A percentile compares a stretch with the other conserved stretches of the same genome.
Evolutionary conservation across 305 asterid genomes (phyloP).

Genomic region (Caryopteris hybrid): DNA sequence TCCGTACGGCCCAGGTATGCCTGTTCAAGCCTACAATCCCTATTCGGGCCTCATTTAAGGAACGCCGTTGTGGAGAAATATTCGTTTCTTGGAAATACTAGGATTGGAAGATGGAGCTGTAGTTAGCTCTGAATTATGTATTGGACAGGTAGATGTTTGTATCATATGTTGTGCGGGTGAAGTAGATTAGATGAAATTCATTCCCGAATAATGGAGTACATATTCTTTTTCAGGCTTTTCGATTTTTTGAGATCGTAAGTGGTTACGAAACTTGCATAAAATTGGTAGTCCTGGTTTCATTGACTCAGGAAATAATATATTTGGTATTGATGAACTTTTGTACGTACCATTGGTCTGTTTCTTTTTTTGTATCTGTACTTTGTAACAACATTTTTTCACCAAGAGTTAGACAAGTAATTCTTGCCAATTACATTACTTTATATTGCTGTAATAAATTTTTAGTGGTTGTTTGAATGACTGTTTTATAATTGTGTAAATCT

Average conservation of each 20-base stretch:
- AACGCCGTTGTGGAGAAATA: background rate
- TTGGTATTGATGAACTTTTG: conserved; percentile 8
- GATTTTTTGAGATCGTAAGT: conserved; percentile 8
- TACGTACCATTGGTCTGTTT: background rate
- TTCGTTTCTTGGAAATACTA: conserved; percentile 5
- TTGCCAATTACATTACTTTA: no score
- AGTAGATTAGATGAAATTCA: conserved; percentile 34
- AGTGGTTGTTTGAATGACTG: no score
- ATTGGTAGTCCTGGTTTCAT: conserved; percentile 28
- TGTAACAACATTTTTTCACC: background rate
- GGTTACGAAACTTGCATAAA: conserved; percentile 20
- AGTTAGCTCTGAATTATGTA: conserved; percentile 17
- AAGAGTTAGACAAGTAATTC: background rate
- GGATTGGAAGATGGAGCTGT: conserved; percentile 9
- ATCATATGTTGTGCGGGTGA: conserved; percentile 45
- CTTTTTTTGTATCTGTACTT: background rate
- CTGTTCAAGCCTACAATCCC: conserved; percentile 70
- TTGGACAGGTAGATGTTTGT: conserved; percentile 33
- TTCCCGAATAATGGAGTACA: conserved; percentile 41
- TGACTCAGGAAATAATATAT: conserved; percentile 12
- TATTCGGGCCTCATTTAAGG: conserved; percentile 66
- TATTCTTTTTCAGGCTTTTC: conserved; percentile 19
- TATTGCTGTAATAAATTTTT: no score
- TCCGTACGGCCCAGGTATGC: conserved; percentile 52
- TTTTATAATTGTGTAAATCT: background rate